Evolutionary conservation across 176 grass and related monocot genomes (phyloP).

Genomic region (Paspalum notatum): DNA sequence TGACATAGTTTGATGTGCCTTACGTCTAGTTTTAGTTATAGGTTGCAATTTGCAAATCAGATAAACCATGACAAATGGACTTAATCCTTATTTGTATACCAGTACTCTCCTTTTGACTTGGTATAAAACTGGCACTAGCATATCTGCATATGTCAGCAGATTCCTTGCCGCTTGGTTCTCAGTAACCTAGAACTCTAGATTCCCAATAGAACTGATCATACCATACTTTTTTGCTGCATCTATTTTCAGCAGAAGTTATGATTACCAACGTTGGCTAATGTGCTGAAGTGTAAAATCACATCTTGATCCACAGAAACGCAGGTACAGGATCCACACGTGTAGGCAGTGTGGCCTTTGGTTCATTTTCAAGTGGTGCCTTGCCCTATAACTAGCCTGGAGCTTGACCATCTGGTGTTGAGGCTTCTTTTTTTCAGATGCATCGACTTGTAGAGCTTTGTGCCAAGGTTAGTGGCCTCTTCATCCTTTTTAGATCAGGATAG

Average conservation of each 20-base stretch:
- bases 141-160: conserved; percentile 5
- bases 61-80: too few species aligned
- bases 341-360: background rate
- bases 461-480: conserved; percentile 7
- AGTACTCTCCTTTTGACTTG: too few species aligned
- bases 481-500: background rate
- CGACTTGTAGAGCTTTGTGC: background rate
- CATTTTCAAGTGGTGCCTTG: background rate
- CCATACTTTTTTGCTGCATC: background rate
- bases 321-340: background rate
- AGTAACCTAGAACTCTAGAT: background rate
- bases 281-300: background rate
- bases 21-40: too few species aligned
- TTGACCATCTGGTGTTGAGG: background rate
- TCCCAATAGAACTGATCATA: background rate
- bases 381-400: background rate
- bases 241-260: conserved; percentile 28
- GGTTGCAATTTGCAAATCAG: too few species aligned
- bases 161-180: conserved; percentile 39
- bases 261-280: conserved; percentile 1
- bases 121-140: too few species aligned
- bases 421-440: conserved; percentile 16
- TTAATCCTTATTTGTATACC: too few species aligned
- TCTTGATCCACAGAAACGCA: background rate
- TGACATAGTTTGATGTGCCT: too few species aligned